Base-by-base conservation (phyloP, 495 filamentous ascomycete species). In the Aspergillus kassunensis region DNA sequence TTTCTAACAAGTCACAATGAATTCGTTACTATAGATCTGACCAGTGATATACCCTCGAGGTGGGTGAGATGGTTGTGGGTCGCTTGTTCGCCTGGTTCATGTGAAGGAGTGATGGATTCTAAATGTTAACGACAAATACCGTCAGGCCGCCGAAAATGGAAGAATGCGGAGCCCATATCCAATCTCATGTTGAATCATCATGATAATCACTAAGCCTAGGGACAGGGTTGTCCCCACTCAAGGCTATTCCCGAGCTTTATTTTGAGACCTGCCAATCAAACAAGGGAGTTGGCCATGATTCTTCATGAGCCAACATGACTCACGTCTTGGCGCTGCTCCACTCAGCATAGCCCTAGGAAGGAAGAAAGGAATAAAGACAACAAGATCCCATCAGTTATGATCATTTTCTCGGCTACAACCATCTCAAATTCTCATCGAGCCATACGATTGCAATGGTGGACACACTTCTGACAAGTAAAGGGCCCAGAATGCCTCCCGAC, bases 301-400 rank as follows among this genome's bases (percentile, higher is more conserved):
- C 29, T 16, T 37, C 11, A 37, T 55, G 52, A 55, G 44, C 6
- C 23, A 44, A 21, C 44, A 55, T 55, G 45, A 55, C 27, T 55
- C 52, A 55, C 44, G 27, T 16, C 44, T 55, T 45, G 44, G 52
- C 44, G 25, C 4, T 33, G 15, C 24, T 29, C 52, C 36, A 49
- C 37, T 25, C 39, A 20, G 23, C 35, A 21, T 5, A 49, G 31
- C 7, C 2, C 15, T 25, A 48, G 23, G 16, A 4, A 29, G 27
- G n/a, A 46, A 10, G 27, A 23, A 41, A 31, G n/a, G 6, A 10
- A 40, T 49, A 49, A 20, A 44, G 30, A 45, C 2, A 7, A 10
- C 8, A 47, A 3, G 18, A 35, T 35, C 12, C 30, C 19, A 31
- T 33, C 44, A 15, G 27, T 15, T 47, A 6, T 31, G 29, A 19